Evolutionary conservation across 2,329 filamentous ascomycete genomes (phyloP).

Genomic region (Fusarium sp.): DNA sequence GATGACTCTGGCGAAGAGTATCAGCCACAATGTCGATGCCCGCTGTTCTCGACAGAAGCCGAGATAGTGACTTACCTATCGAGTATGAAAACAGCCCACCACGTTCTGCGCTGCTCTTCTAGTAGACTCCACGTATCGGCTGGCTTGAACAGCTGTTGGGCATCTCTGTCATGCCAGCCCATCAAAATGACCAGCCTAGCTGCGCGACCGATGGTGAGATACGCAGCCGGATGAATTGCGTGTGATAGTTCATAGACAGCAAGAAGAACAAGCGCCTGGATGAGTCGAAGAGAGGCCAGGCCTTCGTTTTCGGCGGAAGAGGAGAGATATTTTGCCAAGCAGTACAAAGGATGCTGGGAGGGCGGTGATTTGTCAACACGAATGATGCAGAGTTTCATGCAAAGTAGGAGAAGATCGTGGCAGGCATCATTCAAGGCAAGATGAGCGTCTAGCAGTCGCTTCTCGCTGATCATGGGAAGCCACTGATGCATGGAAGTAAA

Average conservation of each 20-base stretch:
- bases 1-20: conserved; percentile 7
- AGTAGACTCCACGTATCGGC: conserved; percentile 30
- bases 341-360: conserved; percentile 17
- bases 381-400: conserved; percentile 31
- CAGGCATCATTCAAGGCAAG: not conserved
- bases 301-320: conserved; percentile 17
- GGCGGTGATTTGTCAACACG: not conserved
- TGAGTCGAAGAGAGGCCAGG: conserved; percentile 23
- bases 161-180: conserved; percentile 21
- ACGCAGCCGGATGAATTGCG: conserved; percentile 34
- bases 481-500: conserved; percentile 28
- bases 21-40: not conserved
- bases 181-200: conserved; percentile 31
- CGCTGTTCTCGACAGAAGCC: too few species aligned
- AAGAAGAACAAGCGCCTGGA: conserved; percentile 30
- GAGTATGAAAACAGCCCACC: conserved; percentile 37
- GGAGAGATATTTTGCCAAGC: conserved; percentile 13
- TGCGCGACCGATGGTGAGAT: conserved; percentile 30
- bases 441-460: conserved; percentile 9
- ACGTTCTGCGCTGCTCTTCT: conserved; percentile 35
- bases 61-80: conserved; percentile 22
- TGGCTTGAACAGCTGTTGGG: conserved; percentile 22
- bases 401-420: conserved; percentile 27
- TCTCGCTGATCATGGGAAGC: conserved; percentile 34
- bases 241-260: conserved; percentile 27